Evolutionary conservation across 176 grass and related monocot genomes (phyloP), one percentile per base, ranked within the genome.

Genomic region (Eragrostis nindensis): DNA sequence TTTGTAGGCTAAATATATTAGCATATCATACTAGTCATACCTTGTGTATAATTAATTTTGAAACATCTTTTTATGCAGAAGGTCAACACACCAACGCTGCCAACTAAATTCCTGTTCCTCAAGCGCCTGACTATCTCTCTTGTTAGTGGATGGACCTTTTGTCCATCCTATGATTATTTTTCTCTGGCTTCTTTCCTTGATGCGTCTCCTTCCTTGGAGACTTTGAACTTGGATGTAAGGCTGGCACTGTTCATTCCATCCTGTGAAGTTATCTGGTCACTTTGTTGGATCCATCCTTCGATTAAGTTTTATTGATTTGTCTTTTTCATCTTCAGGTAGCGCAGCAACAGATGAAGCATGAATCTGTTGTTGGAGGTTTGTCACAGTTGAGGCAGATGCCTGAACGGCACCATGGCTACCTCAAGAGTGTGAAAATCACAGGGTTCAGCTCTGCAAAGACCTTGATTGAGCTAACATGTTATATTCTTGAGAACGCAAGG

Each of bases 161-260:
- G 26, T 2, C 26, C 42, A 18, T 41, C 62, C 5, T 83, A 83
- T 56, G 81, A 76, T 59, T 76, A 83, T 59, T 11, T 83, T 36
- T 75, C 62, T 14, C 24, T 77, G 16, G 24, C 19, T 46, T 77
- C 40, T 9, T 77, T 77, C 40, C 21, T 77, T 16, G 81, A 56
- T 3, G 81, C 81, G 19, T 75, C 62, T 57, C 71, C 71, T 56
- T 54, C 8, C 11, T 43, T 83, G 62, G 71, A 75, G 38, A 83
- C 49, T 22, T 75, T 75, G 2, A 10, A 27, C 10, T 53, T 83
- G 61, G 19, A 12, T 71, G 79, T 81, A 81, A 71, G 67, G 0
- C 5, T 8, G 8, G 55, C 7, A 4, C 7, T 32, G 17, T 13
- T 82, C 21, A 41, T 71, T 62, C 22, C 27, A 73, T 41, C 42